Conservation (phyloP, 192 early-diverging fungal species). For the Haplosporangium gracile region DNA sequence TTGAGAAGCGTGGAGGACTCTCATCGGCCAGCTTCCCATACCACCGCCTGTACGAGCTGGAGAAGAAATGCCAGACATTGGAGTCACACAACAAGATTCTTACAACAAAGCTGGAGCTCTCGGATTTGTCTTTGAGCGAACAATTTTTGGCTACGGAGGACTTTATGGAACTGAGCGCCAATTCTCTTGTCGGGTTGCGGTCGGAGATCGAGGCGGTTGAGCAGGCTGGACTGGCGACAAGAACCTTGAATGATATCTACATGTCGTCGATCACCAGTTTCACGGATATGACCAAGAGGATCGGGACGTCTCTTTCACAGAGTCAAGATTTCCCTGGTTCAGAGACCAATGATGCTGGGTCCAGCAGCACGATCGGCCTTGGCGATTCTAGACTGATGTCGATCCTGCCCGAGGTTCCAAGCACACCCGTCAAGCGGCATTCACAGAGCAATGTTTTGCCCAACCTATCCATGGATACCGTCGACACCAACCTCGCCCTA, state of each 20-base stretch:
- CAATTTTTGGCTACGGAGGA: slow-evolving; percentile 48
- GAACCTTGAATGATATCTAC: slow-evolving; percentile 40
- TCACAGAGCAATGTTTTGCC: slow-evolving; percentile 34
- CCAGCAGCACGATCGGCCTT: slow-evolving; percentile 9
- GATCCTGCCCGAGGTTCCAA: slow-evolving; percentile 40
- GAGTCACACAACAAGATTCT: slow-evolving; percentile 52
- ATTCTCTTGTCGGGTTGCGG: slow-evolving; percentile 36
- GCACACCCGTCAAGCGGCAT: slow-evolving; percentile 45
- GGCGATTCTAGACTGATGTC: slow-evolving; percentile 40
- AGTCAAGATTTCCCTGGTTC: background rate
- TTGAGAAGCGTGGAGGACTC: slow-evolving; percentile 22
- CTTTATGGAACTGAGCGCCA: slow-evolving; percentile 51
- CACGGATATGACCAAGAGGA: slow-evolving; percentile 41
- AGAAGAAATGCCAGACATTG: slow-evolving; percentile 47
- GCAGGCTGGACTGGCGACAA: slow-evolving; percentile 31
- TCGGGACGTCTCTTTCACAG: slow-evolving; percentile 7
- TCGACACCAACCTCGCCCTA: slow-evolving; percentile 47
- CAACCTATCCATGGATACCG: slow-evolving; percentile 47
- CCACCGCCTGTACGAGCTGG: slow-evolving; percentile 40
- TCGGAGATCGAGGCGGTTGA: slow-evolving; percentile 43
- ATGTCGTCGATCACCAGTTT: slow-evolving; percentile 52
- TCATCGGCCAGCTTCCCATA: slow-evolving; percentile 31
- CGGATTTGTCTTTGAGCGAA: slow-evolving; percentile 32
- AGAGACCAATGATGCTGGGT: background rate
- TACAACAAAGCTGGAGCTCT: slow-evolving; percentile 34